Evolutionary conservation across 148 eudicot genomes (phyloP).

Genomic region (Rhododendron kiyosumense): DNA sequence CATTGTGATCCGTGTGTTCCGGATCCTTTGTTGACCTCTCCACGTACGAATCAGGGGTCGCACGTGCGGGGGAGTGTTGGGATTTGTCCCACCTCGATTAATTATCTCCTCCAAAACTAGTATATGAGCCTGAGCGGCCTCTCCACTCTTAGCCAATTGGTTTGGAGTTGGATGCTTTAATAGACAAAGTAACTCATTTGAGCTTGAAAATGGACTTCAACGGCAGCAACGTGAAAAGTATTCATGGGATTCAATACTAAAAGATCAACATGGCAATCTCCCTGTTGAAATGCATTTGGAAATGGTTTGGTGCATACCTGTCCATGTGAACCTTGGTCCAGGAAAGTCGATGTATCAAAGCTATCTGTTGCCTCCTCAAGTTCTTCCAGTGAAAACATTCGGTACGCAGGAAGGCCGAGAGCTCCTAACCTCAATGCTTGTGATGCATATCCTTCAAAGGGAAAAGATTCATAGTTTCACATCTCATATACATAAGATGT

Average conservation of each 20-base stretch:
- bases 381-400: constrained; percentile 75
- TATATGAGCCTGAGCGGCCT: too few species aligned
- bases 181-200: neutral
- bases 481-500: neutral
- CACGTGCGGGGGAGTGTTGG: too few species aligned
- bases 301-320: constrained; percentile 46
- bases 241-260: neutral
- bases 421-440: constrained; percentile 82
- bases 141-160: too few species aligned
- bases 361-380: constrained; percentile 81
- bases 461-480: neutral
- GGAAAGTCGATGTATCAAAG: constrained; percentile 63
- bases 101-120: too few species aligned
- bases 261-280: neutral
- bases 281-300: neutral
- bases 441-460: constrained; percentile 61
- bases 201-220: neutral
- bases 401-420: constrained; percentile 66
- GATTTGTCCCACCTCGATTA: too few species aligned
- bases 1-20: too few species aligned
- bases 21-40: too few species aligned
- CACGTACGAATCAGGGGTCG: too few species aligned
- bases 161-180: too few species aligned
- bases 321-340: constrained; percentile 80
- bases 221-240: neutral